phyloP scores from a whole-genome alignment of 2,329 filamentous ascomycete species.

The Paraconiothyrium sp. region DNA sequence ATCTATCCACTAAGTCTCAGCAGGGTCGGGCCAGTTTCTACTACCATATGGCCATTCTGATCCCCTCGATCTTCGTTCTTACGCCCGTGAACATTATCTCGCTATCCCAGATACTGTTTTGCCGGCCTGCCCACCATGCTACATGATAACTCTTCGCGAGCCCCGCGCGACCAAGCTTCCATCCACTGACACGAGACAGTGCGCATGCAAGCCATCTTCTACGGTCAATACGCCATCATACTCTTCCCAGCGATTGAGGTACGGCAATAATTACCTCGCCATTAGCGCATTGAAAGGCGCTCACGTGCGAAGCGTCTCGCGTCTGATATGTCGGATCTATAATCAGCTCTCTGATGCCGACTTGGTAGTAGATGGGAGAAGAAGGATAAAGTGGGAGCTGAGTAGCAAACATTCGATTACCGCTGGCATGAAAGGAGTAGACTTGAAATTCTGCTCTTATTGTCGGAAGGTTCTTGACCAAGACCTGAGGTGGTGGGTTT shows the following conservation, averaged over 20 bases:
- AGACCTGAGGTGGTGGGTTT: slow-evolving; percentile 10
- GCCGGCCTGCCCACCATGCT: background rate
- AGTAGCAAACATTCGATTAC: background rate
- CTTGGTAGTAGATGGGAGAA: slow-evolving; percentile 22
- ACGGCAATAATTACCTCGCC: background rate
- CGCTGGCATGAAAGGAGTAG: background rate
- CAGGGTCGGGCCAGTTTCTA: slow-evolving; percentile 20
- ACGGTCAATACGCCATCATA: background rate
- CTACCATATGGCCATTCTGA: slow-evolving; percentile 25
- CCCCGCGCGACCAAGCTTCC: too few species aligned
- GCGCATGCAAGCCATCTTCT: background rate
- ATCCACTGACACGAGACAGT: background rate
- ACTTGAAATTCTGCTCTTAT: slow-evolving; percentile 8
- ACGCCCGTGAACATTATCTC: slow-evolving; percentile 24
- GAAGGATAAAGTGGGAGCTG: background rate
- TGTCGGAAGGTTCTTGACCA: slow-evolving; percentile 1
- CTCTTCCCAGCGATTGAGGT: background rate
- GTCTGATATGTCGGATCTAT: background rate
- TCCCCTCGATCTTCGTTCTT: slow-evolving; percentile 23
- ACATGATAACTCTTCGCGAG: too few species aligned
- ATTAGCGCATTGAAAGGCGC: slow-evolving; percentile 8
- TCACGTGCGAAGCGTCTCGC: slow-evolving; percentile 18
- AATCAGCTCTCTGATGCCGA: slow-evolving; percentile 15
- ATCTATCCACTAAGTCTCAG: slow-evolving; percentile 19
- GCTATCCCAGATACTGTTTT: slow-evolving; percentile 21